Evolutionary conservation across 2,329 filamentous ascomycete species (phyloP).

Genomic region (Bipolaris zeicola): DNA sequence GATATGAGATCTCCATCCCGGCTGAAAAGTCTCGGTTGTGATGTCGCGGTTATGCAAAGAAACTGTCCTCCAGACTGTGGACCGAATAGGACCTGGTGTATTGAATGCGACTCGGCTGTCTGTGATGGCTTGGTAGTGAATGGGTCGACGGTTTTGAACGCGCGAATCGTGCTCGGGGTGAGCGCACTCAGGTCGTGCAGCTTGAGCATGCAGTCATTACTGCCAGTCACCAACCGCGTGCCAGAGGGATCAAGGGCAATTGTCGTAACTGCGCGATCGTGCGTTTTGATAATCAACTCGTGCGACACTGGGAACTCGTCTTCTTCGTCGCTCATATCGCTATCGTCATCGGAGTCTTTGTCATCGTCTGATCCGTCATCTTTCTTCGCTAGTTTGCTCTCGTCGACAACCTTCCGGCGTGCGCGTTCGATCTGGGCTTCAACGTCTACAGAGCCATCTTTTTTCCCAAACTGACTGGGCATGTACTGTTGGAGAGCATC

Average conservation of each 20-base stretch:
- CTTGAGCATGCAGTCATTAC: slow-evolving; percentile 88
- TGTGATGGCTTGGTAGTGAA: slow-evolving; percentile 74
- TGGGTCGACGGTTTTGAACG: slow-evolving; percentile 91
- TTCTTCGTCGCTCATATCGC: slow-evolving; percentile 69
- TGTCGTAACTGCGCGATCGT: slow-evolving; percentile 84
- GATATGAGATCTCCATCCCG: slow-evolving; percentile 85
- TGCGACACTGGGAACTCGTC: slow-evolving; percentile 93
- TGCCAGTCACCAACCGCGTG: slow-evolving; percentile 84
- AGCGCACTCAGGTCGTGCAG: slow-evolving; percentile 95
- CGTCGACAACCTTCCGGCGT: slow-evolving; percentile 62
- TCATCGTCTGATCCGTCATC: slow-evolving; percentile 39
- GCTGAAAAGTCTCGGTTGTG: slow-evolving; percentile 86
- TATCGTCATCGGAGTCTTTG: slow-evolving; percentile 52
- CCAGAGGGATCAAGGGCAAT: slow-evolving; percentile 85
- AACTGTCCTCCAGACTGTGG: slow-evolving; percentile 78
- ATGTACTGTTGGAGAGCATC: slow-evolving; percentile 78
- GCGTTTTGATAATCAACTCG: slow-evolving; percentile 89
- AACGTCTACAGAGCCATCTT: slow-evolving; percentile 73
- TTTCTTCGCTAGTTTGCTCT: slow-evolving; percentile 36
- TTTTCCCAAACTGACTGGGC: slow-evolving; percentile 84
- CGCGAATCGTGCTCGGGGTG: slow-evolving; percentile 90
- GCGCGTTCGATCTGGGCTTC: slow-evolving; percentile 81
- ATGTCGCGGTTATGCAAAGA: slow-evolving; percentile 84
- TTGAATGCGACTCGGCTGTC: slow-evolving; percentile 80
- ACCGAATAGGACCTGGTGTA: slow-evolving; percentile 87